Evolutionary conservation across 768 basidiomycete species (phyloP).

Genomic region (Lactarius pseudohatsudake): DNA sequence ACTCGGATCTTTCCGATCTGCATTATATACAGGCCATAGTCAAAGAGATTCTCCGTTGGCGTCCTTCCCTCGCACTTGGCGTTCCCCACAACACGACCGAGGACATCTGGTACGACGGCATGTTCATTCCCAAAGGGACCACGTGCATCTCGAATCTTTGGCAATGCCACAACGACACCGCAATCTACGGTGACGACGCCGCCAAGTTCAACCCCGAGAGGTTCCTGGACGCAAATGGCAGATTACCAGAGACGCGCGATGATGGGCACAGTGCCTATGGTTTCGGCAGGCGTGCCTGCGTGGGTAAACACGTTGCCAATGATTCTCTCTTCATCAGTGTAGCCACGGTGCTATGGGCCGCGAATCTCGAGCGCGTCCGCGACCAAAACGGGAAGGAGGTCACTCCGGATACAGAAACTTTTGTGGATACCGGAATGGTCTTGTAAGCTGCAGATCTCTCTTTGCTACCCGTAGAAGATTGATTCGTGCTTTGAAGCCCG

Average conservation of each 20-base stretch:
- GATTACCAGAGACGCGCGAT: slow-evolving; percentile 11
- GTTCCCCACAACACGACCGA: slow-evolving; percentile 20
- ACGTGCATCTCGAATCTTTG: slow-evolving; percentile 34
- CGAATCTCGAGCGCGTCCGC: slow-evolving; percentile 17
- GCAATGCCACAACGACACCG: slow-evolving; percentile 10
- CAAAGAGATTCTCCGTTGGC: slow-evolving; percentile 19
- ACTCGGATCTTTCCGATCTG: slow-evolving; percentile 4
- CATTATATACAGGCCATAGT: slow-evolving; percentile 16
- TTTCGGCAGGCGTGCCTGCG: slow-evolving; percentile 25
- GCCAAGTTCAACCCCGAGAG: slow-evolving; percentile 28
- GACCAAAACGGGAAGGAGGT: slow-evolving; percentile 17
- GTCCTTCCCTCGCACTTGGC: slow-evolving; percentile 1
- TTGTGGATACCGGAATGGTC: slow-evolving; percentile 17
- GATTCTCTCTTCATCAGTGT: slow-evolving; percentile 28
- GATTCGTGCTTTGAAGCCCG: background rate
- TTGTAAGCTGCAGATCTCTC: slow-evolving; percentile 18
- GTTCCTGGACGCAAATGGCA: slow-evolving; percentile 22
- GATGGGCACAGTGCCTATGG: slow-evolving; percentile 24
- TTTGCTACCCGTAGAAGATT: background rate
- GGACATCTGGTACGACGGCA: slow-evolving; percentile 35
- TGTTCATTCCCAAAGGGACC: slow-evolving; percentile 39
- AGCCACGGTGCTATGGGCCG: slow-evolving; percentile 27
- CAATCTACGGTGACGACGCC: slow-evolving; percentile 23
- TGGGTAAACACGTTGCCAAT: slow-evolving; percentile 28
- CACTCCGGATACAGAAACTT: background rate